Evolutionary conservation across 768 basidiomycete genomes (phyloP).

Genomic region (Boletales sp.): DNA sequence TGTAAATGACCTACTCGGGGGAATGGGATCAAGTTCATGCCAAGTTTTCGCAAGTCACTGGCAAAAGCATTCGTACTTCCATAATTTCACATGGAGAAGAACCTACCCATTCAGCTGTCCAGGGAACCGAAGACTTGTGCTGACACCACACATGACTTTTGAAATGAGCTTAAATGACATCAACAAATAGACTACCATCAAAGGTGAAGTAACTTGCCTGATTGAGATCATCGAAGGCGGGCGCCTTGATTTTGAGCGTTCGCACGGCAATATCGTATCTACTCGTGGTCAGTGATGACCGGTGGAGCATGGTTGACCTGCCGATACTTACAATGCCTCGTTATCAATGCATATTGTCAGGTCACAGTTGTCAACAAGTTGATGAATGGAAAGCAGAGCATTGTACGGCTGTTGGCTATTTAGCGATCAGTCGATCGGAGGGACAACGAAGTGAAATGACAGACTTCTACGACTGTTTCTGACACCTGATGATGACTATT

Average conservation of each 20-base stretch:
- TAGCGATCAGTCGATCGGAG: slow-evolving; percentile 1
- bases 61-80: slow-evolving; percentile 4
- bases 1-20: slow-evolving; percentile 61
- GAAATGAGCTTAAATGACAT: slow-evolving; percentile 55
- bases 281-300: neutral
- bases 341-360: slow-evolving; percentile 84
- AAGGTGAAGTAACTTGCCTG: slow-evolving; percentile 37
- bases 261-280: slow-evolving; percentile 72
- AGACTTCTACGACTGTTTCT: slow-evolving; percentile 54
- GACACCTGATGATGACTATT: slow-evolving; percentile 30
- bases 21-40: slow-evolving; percentile 94
- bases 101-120: slow-evolving; percentile 85
- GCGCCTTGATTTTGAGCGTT: slow-evolving; percentile 61
- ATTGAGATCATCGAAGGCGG: slow-evolving; percentile 68
- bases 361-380: slow-evolving; percentile 87
- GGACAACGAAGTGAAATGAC: slow-evolving; percentile 2
- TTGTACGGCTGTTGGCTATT: slow-evolving; percentile 66
- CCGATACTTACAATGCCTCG: slow-evolving; percentile 63
- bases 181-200: neutral
- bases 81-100: neutral
- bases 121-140: slow-evolving; percentile 90
- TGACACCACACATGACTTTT: slow-evolving; percentile 92
- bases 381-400: slow-evolving; percentile 78
- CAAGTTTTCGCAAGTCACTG: slow-evolving; percentile 85
- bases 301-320: neutral